These are phyloP conservation scores for Xerocomellus chrysenteron DNA, from an alignment of 768 basidiomycete genomes.

Conservation along the genomic window DNA sequence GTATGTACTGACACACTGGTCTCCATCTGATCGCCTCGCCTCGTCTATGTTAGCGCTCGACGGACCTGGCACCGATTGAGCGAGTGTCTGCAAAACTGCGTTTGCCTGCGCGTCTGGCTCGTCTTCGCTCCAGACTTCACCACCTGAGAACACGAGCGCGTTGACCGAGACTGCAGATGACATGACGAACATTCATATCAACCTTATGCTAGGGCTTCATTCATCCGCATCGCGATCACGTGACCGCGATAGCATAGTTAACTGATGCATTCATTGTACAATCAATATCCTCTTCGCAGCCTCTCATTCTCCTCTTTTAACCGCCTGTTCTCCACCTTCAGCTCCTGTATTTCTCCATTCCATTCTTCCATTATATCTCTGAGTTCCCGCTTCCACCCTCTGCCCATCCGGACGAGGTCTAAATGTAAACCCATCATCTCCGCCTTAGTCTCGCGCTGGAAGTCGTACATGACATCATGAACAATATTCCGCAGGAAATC, in stretches of 20 bases:
- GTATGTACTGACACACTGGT: slow-evolving; percentile 23
- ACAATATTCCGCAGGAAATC: slow-evolving; percentile 65
- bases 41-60: slow-evolving; percentile 10
- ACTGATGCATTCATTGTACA: background rate
- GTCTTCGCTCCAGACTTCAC: slow-evolving; percentile 21
- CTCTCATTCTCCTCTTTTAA: slow-evolving; percentile 67
- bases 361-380: slow-evolving; percentile 60
- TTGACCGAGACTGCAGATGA: slow-evolving; percentile 17
- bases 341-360: slow-evolving; percentile 50
- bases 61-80: slow-evolving; percentile 7
- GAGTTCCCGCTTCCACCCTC: slow-evolving; percentile 66
- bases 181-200: no score
- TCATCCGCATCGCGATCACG: slow-evolving; percentile 6
- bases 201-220: no score
- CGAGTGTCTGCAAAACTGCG: slow-evolving; percentile 6
- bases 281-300: slow-evolving; percentile 44
- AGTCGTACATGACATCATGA: slow-evolving; percentile 71
- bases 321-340: slow-evolving; percentile 48
- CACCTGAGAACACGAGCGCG: slow-evolving; percentile 33
- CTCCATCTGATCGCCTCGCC: background rate
- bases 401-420: slow-evolving; percentile 69
- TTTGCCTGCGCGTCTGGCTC: slow-evolving; percentile 7
- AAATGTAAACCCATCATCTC: slow-evolving; percentile 76
- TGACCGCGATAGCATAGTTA: background rate
- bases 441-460: slow-evolving; percentile 64